phyloP scores from a whole-genome alignment of 306 rosid species.

The Malus domestica region ASM211411v1 NC_041800.1:3604001-3604500 shows the following conservation, averaged over 20 bases:
- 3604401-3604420: neutral
- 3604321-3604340: neutral
- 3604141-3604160: neutral
- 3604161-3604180: neutral
- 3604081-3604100: constrained; percentile 98
- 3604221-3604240: neutral
- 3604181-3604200: neutral
- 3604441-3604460: neutral
- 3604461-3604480: neutral
- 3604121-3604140: constrained; percentile 46
- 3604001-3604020: neutral
- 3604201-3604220: neutral
- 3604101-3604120: constrained; percentile 97
- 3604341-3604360: neutral
- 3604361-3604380: neutral
- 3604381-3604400: neutral
- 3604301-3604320: neutral
- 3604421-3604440: neutral
- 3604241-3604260: neutral
- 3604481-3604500: neutral
- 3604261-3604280: neutral
- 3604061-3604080: constrained; percentile 99
- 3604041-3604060: constrained; percentile 86
- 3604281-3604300: neutral
- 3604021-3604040: constrained; percentile 20